Evolutionary conservation across 805 yeast species (phyloP), one percentile per base, ranked within the genome.

Genomic region (Candida argentea): DNA sequence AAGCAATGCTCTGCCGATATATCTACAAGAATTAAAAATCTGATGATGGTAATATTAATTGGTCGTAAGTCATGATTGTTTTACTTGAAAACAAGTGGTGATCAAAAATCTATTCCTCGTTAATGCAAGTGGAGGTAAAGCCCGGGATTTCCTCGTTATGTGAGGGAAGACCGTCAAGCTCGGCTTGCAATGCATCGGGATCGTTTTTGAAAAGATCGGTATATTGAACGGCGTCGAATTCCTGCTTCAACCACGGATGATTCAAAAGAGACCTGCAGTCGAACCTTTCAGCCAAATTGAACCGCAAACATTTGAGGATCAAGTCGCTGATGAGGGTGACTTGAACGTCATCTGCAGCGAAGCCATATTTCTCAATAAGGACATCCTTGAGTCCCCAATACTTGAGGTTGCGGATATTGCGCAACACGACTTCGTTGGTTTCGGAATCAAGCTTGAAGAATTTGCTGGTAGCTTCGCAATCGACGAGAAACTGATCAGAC

Each of bases 231-330:
- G 22, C 16, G 9, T 29, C 34, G 6, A 31, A 15, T 16, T 36
- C 40, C 16, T 38, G 39, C 3, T 33, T 30, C 12, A 73, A 48
- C 74, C 76, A 75, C 4, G 70, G 64, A 44, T 73, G 79, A 17
- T 62, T 55, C 26, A 66, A 51, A 48, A 73, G 57, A 5, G 70
- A 59, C 21, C 70, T 68, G 16, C 75, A 69, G 52, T 73, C 80
- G 28, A 58, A 64, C 29, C 82, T 55, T 8, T 60, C 60, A 24
- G 48, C 48, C 15, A 76, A 69, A 39, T 66, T 61, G 39, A 63
- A 60, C 26, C 52, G 55, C 26, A 76, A 54, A 58, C 77, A 69
- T 31, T 68, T 60, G 26, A 55, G 39, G 21, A 76, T 52, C 33
- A 76, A 70, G 32, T 62, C 68, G 4, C 64, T 40, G 11, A 70